Evolutionary conservation across 2,329 filamentous ascomycete species (phyloP), one percentile per base, ranked within the genome.

Genomic region (Sporothrix protearum): DNA sequence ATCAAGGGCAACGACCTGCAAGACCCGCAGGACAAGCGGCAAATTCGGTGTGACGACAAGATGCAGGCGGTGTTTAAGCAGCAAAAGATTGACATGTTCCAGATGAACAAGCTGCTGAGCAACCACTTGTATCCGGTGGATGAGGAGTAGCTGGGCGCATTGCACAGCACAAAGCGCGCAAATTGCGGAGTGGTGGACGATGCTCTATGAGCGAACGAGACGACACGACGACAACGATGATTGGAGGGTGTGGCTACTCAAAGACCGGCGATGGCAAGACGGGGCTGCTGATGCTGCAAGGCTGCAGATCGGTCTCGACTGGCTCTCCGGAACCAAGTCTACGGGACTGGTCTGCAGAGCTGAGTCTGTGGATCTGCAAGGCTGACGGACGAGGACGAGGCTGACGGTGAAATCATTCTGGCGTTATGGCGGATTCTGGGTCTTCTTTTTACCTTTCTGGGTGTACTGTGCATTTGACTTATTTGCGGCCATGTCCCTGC

Each of bases 51-150:
- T 82, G 96, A 99, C 81, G 93, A 97, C 30, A 89, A 89, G 76
- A 91, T 99, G 91, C 90, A 92, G 73, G 91, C 92, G 7, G 92
- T 99, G 8, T 99, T 99, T 84, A 97, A 97, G 80, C 88, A 92
- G 78, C 89, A 94, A 77, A 92, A 88, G 77, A 92, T 99, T 67
- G 93, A 98, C 81, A 99, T 99, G 96, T 99, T 99, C 81, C 94
- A 93, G 76, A 98, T 99, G 95, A 98, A 97, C 85, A 97, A 97
- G 84, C 88, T 97, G 19, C 88, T 98, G 12, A 93, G 92, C 74
- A 90, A 91, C 79, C 95, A 98, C 78, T 85, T 98, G 51, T 97
- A 97, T 78, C 92, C 91, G 2, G 86, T 92, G 64, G 93, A 95
- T 69, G 93, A 96, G 80, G 89, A 76, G 55, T 73, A 59, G 14